Conservation (phyloP, 176 grass and related monocot genomes). For the Tillandsia fasciculata region DNA sequence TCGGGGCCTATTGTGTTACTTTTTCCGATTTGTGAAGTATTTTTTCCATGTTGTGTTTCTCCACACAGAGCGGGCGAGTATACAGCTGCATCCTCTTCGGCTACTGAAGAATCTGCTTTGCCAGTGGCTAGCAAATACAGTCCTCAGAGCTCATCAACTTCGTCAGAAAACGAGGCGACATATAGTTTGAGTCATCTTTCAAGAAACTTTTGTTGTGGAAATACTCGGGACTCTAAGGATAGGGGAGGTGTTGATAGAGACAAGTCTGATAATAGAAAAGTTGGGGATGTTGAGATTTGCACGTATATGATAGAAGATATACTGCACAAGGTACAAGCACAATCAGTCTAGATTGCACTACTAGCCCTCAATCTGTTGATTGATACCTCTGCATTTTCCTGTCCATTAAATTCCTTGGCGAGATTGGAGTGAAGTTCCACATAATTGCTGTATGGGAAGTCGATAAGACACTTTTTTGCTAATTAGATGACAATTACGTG, state of each 20-base stretch:
- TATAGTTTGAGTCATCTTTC: constrained; percentile 30
- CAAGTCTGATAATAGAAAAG: constrained; percentile 29
- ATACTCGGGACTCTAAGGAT: constrained; percentile 9
- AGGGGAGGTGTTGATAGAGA: constrained; percentile 21
- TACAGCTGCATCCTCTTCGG: constrained; percentile 6
- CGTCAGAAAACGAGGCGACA: constrained; percentile 40
- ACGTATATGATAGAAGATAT: constrained; percentile 97
- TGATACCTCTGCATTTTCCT: no score
- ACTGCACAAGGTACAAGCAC: constrained; percentile 53
- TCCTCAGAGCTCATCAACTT: constrained; percentile 17
- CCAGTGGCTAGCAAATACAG: constrained; percentile 8
- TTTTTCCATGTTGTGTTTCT: not conserved
- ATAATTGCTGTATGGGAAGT: no score
- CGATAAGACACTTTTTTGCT: no score
- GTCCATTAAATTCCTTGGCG: no score
- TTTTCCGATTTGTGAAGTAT: no score
- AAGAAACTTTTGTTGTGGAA: constrained; percentile 31
- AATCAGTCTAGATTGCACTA: no score
- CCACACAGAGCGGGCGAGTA: constrained; percentile 20
- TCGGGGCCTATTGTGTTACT: no score
- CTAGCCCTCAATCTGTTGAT: no score
- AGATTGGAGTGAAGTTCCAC: no score
- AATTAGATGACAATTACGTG: no score
- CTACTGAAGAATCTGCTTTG: constrained; percentile 5
- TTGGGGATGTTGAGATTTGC: constrained; percentile 50